Percentiles rank a stretch among this genome's conserved stretches.
phyloP scores from a whole-genome alignment of 1,139 yeast species.

The Nadsonia starkeyi-henricii region DNA sequence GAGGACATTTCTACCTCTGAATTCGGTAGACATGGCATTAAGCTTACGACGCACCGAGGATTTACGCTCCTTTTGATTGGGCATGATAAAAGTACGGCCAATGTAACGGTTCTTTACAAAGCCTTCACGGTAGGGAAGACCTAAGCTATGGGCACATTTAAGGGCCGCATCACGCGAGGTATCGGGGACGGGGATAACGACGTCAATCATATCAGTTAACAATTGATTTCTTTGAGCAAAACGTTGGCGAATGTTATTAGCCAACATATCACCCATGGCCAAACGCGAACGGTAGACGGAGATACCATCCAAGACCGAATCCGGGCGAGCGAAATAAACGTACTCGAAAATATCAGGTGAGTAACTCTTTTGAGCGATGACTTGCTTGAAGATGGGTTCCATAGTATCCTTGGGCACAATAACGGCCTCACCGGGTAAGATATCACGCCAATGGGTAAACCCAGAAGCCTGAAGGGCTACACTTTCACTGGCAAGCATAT shows the following conservation, averaged over 20 bases:
- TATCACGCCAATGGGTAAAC: constrained; percentile 62
- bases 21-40: constrained; percentile 93
- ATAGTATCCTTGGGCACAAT: constrained; percentile 63
- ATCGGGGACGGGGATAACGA: constrained; percentile 95
- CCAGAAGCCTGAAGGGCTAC: constrained; percentile 91
- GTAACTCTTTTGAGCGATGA: constrained; percentile 62
- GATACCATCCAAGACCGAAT: constrained; percentile 87
- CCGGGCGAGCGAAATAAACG: constrained; percentile 96
- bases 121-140: constrained; percentile 87
- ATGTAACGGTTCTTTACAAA: constrained; percentile 93
- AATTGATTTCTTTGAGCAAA: constrained; percentile 37
- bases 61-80: constrained; percentile 87
- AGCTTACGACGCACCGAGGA: constrained; percentile 89
- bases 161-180: constrained; percentile 91
- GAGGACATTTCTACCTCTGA: constrained; percentile 67
- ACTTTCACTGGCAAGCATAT: constrained; percentile 91
- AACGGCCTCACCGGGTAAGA: constrained; percentile 92
- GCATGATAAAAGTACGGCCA: constrained; percentile 97
- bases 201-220: constrained; percentile 50
- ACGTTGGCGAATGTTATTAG: constrained; percentile 46
- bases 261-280: constrained; percentile 88
- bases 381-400: constrained; percentile 73
- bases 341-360: constrained; percentile 96
- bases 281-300: constrained; percentile 87
- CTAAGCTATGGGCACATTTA: constrained; percentile 74